Conservation (phyloP, 2,329 filamentous ascomycete species). For the Stachybotrys chartarum region DNA sequence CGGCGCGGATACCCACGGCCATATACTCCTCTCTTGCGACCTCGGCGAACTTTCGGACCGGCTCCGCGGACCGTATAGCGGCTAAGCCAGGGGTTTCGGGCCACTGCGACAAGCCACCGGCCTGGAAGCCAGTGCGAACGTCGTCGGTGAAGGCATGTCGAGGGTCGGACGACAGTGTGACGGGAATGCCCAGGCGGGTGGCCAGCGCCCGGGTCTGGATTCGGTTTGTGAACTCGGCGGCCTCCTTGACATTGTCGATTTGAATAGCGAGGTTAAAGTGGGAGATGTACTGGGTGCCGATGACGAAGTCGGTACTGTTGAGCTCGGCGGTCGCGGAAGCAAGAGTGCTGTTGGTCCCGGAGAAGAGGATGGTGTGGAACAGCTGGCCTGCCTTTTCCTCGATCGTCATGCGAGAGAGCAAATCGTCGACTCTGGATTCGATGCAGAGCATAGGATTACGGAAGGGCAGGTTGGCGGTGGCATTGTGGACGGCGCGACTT, state of each 20-base stretch:
- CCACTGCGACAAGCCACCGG: no score
- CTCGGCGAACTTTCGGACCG: conserved; percentile 39
- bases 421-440: conserved; percentile 34
- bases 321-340: conserved; percentile 1
- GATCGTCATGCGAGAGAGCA: conserved; percentile 33
- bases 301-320: conserved; percentile 9
- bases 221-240: conserved; percentile 32
- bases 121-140: conserved; percentile 33
- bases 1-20: no score
- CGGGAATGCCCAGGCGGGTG: conserved; percentile 39
- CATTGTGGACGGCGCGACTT: no score
- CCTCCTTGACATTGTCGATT: conserved; percentile 26
- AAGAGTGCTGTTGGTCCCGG: conserved; percentile 14
- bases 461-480: no score
- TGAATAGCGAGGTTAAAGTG: conserved; percentile 40
- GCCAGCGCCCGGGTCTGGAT: conserved; percentile 34
- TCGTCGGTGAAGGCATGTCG: conserved; percentile 37
- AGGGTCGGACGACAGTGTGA: conserved; percentile 40
- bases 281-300: conserved; percentile 17
- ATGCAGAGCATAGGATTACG: conserved; percentile 26
- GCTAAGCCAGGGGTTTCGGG: conserved; percentile 43
- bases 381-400: conserved; percentile 39
- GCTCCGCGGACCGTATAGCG: conserved; percentile 33
- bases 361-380: conserved; percentile 30
- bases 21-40: no score